Evolutionary conservation across 805 yeast species (phyloP), one percentile per base, ranked within the genome.

Genomic region (Candida insectalens): DNA sequence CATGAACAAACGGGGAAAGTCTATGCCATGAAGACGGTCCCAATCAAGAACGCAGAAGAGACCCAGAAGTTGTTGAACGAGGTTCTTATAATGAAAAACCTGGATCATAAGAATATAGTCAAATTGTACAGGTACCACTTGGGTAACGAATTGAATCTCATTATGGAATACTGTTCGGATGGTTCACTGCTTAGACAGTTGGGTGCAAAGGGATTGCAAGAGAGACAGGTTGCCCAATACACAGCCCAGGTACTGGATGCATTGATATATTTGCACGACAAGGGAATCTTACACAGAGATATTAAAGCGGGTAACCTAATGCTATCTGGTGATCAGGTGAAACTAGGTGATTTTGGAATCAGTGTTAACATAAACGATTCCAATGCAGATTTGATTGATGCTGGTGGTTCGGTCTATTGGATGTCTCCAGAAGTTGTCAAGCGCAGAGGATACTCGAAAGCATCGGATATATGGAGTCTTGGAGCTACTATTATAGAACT

Each of bases 381-480:
- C n/a, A n/a, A n/a, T n/a, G 27, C 43, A 49, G 22, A 60, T 44
- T 46, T 69, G 59, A 41, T 49, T 55, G 12, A 57, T 52, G 41
- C 50, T 36, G 37, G 42, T 35, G 98, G 98, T 2, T 85, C 97
- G 0, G 94, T 96, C 1, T 83, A 89, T 51, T 92, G 97, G 97
- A 88, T 92, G 96, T 96, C 98, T 0, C 98, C 98, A 0, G 98
- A 92, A 51, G 77, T 94, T 2, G 82, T 92, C 4, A 65, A 78
- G 27, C 77, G 85, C 45, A 83, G 80, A 47, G 94, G 94, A 3
- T 81, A 89, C 2, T 78, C 94, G 7, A 74, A 89, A 0, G 81
- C 94, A 2, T 83, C 95, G 3, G 98, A 92, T 59, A 73, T 83
- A 19, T 83, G 92, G 97, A 83, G 95, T 6, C 57, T 92, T 19